phyloP scores from a whole-genome alignment of 169 alveolate species.

The Eimeria sp. region DNA sequence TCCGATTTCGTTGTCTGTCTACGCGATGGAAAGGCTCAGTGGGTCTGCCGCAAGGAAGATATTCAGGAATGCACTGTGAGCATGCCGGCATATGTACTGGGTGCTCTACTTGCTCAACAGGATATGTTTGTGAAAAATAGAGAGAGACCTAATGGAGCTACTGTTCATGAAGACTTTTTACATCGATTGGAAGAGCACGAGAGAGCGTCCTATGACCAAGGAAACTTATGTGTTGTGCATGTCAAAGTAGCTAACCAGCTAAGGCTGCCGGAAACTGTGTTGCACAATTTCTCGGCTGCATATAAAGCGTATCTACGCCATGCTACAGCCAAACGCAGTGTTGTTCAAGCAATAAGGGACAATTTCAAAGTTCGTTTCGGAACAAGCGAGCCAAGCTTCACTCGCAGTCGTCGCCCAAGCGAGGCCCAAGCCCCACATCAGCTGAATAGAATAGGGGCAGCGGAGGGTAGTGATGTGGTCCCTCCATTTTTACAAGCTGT shows the following conservation, averaged over 20 bases:
- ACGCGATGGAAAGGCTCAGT: slow-evolving; percentile 58
- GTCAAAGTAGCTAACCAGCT: slow-evolving; percentile 41
- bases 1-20: slow-evolving; percentile 55
- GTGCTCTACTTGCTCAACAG: slow-evolving; percentile 65
- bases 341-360: slow-evolving; percentile 33
- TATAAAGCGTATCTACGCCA: slow-evolving; percentile 57
- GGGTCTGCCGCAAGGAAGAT: slow-evolving; percentile 79
- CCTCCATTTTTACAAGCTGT: neutral
- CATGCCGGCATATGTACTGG: slow-evolving; percentile 37
- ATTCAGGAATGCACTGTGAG: slow-evolving; percentile 23
- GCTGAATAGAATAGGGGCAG: neutral
- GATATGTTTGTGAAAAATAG: slow-evolving; percentile 17
- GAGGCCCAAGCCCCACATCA: neutral
- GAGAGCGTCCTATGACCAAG: neutral
- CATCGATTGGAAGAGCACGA: neutral
- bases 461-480: neutral
- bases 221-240: slow-evolving; percentile 5
- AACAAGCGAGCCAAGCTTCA: neutral
- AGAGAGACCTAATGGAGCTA: neutral
- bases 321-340: slow-evolving; percentile 44
- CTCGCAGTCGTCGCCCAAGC: neutral
- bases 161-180: neutral
- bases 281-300: slow-evolving; percentile 33
- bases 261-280: slow-evolving; percentile 14
- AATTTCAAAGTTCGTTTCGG: slow-evolving; percentile 1